Conservation (phyloP, 176 grass and related monocot species). For the Carex scoparia region DNA sequence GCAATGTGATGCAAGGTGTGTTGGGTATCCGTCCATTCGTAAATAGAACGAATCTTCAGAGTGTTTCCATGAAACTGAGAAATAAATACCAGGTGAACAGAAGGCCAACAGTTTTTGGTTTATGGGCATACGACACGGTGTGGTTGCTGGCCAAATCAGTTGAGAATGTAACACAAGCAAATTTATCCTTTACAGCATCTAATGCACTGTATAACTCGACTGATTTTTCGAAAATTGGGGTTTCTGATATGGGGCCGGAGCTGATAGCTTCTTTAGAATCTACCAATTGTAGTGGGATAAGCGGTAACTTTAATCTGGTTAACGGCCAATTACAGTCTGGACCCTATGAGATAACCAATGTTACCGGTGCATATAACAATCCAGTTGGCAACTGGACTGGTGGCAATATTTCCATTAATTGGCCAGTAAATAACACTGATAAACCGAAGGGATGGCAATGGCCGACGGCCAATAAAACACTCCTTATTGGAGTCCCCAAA, state of each 20-base stretch:
- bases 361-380: constrained; percentile 5
- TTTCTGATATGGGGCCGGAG: constrained; percentile 33
- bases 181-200: constrained; percentile 27
- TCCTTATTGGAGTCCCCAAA: constrained; percentile 50
- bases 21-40: constrained; percentile 57
- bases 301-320: constrained; percentile 41
- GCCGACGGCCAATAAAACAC: constrained; percentile 8
- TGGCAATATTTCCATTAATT: constrained; percentile 28
- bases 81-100: constrained; percentile 27
- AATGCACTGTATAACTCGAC: constrained; percentile 34
- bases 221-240: constrained; percentile 41
- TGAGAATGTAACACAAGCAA: constrained; percentile 17
- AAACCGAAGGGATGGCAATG: constrained; percentile 67
- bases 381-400: constrained; percentile 36
- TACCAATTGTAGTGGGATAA: constrained; percentile 34
- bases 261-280: constrained; percentile 27
- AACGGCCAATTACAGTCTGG: constrained; percentile 47
- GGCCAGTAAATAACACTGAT: constrained; percentile 34
- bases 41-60: constrained; percentile 12
- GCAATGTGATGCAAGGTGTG: constrained; percentile 66
- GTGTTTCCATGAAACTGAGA: constrained; percentile 38
- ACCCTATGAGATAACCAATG: constrained; percentile 52
- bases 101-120: constrained; percentile 32
- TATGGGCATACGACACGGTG: constrained; percentile 81
- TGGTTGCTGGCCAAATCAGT: constrained; percentile 54